Conservation (phyloP, 148 eudicot species). For the Chenopodium album region DNA sequence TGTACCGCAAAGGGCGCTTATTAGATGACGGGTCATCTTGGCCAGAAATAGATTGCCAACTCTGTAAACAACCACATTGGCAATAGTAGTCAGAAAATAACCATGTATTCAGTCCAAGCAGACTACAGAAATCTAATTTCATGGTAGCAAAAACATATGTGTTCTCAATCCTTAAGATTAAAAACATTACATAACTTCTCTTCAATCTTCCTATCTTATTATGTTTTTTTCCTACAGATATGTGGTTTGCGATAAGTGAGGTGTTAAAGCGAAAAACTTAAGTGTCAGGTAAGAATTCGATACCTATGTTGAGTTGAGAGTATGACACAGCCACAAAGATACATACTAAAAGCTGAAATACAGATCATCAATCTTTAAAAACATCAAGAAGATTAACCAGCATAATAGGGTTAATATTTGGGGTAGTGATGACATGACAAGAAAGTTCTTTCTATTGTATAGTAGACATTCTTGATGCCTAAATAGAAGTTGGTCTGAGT, state of each 20-base stretch:
- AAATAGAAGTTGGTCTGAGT: neutral
- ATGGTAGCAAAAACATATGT: neutral
- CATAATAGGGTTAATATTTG: neutral
- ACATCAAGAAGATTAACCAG: neutral
- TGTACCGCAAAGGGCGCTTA: conserved; percentile 48
- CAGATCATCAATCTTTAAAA: too few species aligned
- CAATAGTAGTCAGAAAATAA: conserved; percentile 11
- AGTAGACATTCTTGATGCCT: neutral
- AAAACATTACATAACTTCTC: too few species aligned
- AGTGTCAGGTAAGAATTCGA: too few species aligned
- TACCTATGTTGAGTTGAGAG: too few species aligned
- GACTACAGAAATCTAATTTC: neutral
- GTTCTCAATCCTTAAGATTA: neutral
- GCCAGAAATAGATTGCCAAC: conserved; percentile 37
- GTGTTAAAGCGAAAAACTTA: too few species aligned
- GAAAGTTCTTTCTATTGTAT: neutral
- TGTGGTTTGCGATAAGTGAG: too few species aligned
- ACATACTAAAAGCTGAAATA: neutral
- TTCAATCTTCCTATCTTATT: too few species aligned
- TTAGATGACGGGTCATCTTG: conserved; percentile 37
- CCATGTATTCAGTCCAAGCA: neutral
- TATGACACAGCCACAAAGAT: too few species aligned
- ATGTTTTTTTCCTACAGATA: too few species aligned
- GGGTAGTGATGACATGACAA: neutral
- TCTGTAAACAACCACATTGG: conserved; percentile 39